These are phyloP conservation scores for Circinella minor DNA, from an alignment of 371 early-diverging fungal species.

Conservation along the genomic window DNA sequence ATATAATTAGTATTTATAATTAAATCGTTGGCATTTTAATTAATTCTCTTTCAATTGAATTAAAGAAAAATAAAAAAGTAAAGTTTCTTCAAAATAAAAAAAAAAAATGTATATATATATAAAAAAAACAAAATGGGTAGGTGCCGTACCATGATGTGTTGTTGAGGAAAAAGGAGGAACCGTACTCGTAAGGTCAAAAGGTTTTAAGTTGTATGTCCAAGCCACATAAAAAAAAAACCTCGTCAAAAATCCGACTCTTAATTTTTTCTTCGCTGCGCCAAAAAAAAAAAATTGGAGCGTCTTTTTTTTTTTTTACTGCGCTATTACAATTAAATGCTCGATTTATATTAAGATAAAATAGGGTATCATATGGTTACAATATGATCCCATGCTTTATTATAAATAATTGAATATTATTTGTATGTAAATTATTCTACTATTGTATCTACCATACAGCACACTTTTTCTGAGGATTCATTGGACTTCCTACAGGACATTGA, in stretches of 20 bases:
- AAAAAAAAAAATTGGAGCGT: too few species aligned
- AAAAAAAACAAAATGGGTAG: not conserved
- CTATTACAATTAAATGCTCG: too few species aligned
- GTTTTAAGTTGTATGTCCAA: slow-evolving; percentile 1
- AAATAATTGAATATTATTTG: too few species aligned
- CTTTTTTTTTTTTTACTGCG: too few species aligned
- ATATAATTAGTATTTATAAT: too few species aligned
- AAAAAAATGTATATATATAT: not conserved
- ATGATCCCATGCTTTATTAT: too few species aligned
- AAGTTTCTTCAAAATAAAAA: not conserved
- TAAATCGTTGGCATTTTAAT: not conserved
- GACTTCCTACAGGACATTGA: slow-evolving; percentile 57
- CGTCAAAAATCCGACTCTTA: too few species aligned
- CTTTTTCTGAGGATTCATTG: slow-evolving; percentile 62
- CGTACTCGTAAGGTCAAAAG: slow-evolving; percentile 5
- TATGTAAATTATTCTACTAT: too few species aligned
- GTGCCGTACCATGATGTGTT: slow-evolving; percentile 7
- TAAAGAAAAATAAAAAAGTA: not conserved
- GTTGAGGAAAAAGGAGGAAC: slow-evolving; percentile 4
- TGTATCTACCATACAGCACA: slow-evolving; percentile 53
- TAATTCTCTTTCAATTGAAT: not conserved
- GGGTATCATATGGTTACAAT: too few species aligned
- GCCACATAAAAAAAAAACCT: not conserved
- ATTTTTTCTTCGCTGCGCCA: too few species aligned
- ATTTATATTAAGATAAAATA: too few species aligned